Evolutionary conservation across 257 asterid species (phyloP).

Genomic region (Solanum dulcamara): DNA sequence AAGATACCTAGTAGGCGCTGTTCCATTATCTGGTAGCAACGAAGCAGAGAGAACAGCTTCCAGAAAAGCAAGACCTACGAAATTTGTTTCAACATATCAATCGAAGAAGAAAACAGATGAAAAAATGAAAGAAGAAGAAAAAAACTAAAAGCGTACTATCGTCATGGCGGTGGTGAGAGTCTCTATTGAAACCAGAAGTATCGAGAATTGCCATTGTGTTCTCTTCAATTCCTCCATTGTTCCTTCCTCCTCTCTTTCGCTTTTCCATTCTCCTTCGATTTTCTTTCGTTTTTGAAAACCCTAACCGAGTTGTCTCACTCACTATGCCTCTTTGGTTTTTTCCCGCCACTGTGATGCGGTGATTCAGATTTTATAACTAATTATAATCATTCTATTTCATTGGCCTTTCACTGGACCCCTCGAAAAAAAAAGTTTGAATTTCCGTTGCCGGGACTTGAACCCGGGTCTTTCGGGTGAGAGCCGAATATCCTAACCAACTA

Average conservation of each 20-base stretch:
- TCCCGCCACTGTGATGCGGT: background rate
- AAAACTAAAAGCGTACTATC: constrained; percentile 34
- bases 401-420: background rate
- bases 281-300: constrained; percentile 21
- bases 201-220: constrained; percentile 83
- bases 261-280: constrained; percentile 22
- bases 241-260: constrained; percentile 21
- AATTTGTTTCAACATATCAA: background rate
- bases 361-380: background rate
- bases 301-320: constrained; percentile 7
- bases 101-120: background rate
- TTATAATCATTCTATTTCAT: background rate
- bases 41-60: constrained; percentile 87
- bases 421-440: background rate
- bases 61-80: constrained; percentile 64
- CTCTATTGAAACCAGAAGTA: constrained; percentile 45
- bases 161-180: constrained; percentile 61
- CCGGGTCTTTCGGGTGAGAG: background rate
- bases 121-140: background rate
- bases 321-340: background rate
- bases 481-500: background rate
- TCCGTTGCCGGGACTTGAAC: background rate
- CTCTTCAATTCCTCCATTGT: constrained; percentile 53
- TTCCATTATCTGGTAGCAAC: constrained; percentile 47
- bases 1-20: constrained; percentile 67